Conservation (phyloP, 108 stramenopile species). For the Seminavis robusta region DNA sequence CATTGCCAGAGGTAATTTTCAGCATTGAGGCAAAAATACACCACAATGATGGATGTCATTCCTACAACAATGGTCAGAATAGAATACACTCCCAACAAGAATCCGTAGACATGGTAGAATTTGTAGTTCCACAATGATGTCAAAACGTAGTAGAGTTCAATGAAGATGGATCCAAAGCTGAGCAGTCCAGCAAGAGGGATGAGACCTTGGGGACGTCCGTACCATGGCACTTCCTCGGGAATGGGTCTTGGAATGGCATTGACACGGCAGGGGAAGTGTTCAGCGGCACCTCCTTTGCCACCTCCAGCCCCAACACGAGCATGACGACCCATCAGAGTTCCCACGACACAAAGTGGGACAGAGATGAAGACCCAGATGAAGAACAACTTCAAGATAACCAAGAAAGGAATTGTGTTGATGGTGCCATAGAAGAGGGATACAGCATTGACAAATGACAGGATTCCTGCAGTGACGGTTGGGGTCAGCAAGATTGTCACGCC, state of each 20-base stretch:
- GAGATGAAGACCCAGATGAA: constrained; percentile 92
- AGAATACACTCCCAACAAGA: constrained; percentile 91
- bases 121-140: constrained; percentile 96
- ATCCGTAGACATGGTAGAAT: constrained; percentile 99
- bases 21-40: constrained; percentile 94
- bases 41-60: constrained; percentile 96
- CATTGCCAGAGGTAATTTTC: constrained; percentile 99
- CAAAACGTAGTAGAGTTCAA: constrained; percentile 96
- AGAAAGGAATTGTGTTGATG: constrained; percentile 86
- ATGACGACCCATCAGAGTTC: constrained; percentile 93
- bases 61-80: constrained; percentile 94
- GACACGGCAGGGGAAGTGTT: constrained; percentile 92
- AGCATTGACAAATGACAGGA: constrained; percentile 71
- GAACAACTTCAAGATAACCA: constrained; percentile 88
- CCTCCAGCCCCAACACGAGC: constrained; percentile 42
- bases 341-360: constrained; percentile 90
- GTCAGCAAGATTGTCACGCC: constrained; percentile 88
- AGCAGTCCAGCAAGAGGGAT: constrained; percentile 88
- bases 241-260: constrained; percentile 96
- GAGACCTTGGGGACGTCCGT: constrained; percentile 84
- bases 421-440: constrained; percentile 88
- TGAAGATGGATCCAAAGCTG: constrained; percentile 96
- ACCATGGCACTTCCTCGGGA: constrained; percentile 92
- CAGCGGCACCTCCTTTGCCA: constrained; percentile 11
- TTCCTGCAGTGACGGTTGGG: constrained; percentile 66